Conservation (phyloP, 257 asterid species). For the Forsythia suspensa region DNA sequence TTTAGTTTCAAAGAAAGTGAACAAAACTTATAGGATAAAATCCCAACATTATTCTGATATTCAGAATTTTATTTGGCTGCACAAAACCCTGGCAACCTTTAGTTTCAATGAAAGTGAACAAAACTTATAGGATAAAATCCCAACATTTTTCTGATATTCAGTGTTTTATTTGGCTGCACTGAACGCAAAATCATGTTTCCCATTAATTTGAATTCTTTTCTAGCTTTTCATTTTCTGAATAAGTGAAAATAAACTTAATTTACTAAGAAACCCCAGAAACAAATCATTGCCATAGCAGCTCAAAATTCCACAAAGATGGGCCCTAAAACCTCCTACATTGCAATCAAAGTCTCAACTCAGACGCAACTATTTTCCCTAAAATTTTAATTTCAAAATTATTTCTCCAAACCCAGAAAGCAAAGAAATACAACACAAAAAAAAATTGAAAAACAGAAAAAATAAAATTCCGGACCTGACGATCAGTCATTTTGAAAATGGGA, state of each 20-base stretch:
- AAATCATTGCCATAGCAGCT: slow-evolving; percentile 18
- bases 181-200: neutral
- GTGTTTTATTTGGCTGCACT: neutral
- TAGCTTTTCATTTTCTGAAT: neutral
- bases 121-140: slow-evolving; percentile 2
- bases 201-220: neutral
- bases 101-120: slow-evolving; percentile 15
- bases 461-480: slow-evolving; percentile 33
- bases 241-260: neutral
- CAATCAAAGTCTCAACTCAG: slow-evolving; percentile 16
- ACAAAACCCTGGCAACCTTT: neutral
- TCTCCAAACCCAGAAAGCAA: neutral
- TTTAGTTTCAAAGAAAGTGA: slow-evolving; percentile 8
- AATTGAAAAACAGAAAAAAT: neutral
- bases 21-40: slow-evolving; percentile 9
- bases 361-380: slow-evolving; percentile 11
- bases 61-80: neutral
- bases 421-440: neutral
- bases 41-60: neutral
- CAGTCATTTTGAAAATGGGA: slow-evolving; percentile 46
- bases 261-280: slow-evolving; percentile 33
- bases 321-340: neutral
- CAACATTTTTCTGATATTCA: neutral
- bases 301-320: slow-evolving; percentile 8
- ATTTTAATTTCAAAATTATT: neutral